Evolutionary conservation across 441 rosid genomes (phyloP).

Genomic region (Jatropha multifida): DNA sequence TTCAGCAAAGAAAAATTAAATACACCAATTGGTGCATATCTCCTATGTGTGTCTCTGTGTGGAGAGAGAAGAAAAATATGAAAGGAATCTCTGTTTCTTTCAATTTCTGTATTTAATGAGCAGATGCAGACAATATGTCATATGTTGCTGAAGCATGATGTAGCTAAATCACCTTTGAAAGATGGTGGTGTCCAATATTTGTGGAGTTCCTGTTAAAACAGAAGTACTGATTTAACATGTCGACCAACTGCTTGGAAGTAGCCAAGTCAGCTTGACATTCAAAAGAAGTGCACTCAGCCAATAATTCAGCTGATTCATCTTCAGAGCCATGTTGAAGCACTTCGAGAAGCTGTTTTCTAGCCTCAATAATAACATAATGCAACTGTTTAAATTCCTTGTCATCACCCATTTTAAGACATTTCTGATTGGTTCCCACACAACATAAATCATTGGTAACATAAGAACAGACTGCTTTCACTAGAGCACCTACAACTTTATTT

Average conservation of each 20-base stretch:
- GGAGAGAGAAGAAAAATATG: not conserved
- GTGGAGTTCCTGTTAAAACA: conserved; percentile 44
- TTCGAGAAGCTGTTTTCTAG: conserved; percentile 57
- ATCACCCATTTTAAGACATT: conserved; percentile 37
- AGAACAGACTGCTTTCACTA: conserved; percentile 61
- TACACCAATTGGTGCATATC: not conserved
- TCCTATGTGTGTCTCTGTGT: not conserved
- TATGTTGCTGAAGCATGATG: not conserved
- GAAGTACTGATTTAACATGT: conserved; percentile 47
- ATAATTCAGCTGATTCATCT: conserved; percentile 41
- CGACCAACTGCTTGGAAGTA: conserved; percentile 72
- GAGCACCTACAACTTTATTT: conserved; percentile 44
- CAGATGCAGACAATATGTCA: not conserved
- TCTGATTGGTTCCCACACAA: conserved; percentile 41
- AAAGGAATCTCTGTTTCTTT: not conserved
- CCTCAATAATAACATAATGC: conserved; percentile 40
- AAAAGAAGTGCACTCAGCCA: conserved; percentile 43
- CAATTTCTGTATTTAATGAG: conserved; percentile 5
- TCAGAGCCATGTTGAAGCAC: conserved; percentile 44
- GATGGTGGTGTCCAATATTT: conserved; percentile 43
- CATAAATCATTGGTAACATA: conserved; percentile 46
- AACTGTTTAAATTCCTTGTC: conserved; percentile 45
- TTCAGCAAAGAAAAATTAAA: not conserved
- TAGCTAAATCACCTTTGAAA: conserved; percentile 56
- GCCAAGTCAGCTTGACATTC: conserved; percentile 53